Evolutionary conservation across 2,329 filamentous ascomycete species (phyloP), one percentile per base, ranked within the genome.

Genomic region (Curvularia hawaiiensis): DNA sequence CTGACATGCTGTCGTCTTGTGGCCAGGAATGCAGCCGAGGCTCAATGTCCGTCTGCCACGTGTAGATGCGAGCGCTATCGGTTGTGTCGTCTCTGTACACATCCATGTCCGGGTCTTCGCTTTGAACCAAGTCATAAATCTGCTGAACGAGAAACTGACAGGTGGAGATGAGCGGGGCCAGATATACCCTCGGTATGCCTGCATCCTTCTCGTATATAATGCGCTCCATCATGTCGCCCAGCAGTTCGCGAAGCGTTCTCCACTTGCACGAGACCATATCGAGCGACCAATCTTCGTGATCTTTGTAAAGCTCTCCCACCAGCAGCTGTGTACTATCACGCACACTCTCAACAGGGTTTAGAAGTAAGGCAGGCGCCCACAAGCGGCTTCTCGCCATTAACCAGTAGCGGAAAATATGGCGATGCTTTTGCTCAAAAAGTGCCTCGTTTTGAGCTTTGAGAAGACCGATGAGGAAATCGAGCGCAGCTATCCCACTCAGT

Each of bases 281-380:
- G 16, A 52, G 35, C 9, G 61, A 45, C 26, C 59, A 43, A 11
- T 59, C 56, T 20, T 67, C 61, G 11, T 68, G 62, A 41, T 61
- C 45, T 26, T 55, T 53, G 58, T 71, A 73, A 8, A 76, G 59
- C 4, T 65, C 64, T 18, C 63, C 54, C 12, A 75, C 49, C 26
- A 71, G 60, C 1, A 51, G 59, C 0, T 60, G 50, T 10, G 69
- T 56, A n/a, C 53, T 60, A 12, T 62, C 63, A 14, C 72, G 71
- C n/a, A 76, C 63, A 11, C 28, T 55, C 2, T 74, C 71, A 12
- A 73, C 64, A 3, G 70, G 62, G 35, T 72, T 68, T 10, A 74
- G 56, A 4, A 77, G 68, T 33, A 77, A 51, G 1, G 66, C 52
- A 11, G 62, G 49, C 1, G 64, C 64, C 50, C 67, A 75, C 6